Evolutionary conservation across 1,139 yeast species (phyloP), one percentile per base, ranked within the genome.

Genomic region (Pichia sp.): DNA sequence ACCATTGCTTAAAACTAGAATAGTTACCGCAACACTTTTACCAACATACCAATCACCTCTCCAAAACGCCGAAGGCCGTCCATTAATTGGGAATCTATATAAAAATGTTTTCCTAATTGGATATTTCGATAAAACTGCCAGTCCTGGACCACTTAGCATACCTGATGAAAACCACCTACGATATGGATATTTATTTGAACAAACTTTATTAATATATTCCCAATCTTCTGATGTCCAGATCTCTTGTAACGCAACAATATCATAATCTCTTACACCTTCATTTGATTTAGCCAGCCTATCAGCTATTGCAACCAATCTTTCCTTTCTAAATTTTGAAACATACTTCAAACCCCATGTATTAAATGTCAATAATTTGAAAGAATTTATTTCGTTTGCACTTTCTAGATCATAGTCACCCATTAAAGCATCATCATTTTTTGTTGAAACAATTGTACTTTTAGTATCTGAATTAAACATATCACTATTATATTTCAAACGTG

Each of bases 1-100:
- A 5, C 73, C 66, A 18, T 75, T 74, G 1, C 70, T 62, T 25
- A 66, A 66, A 9, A 77, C 73, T 10, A 86, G 84, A 16, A 84
- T 69, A 0, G 96, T 87, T 3, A 90, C 83, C 0, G 96, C 87
- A 25, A 90, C 79, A 28, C 95, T 79, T 67, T 93, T 93, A 3
- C 99, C 99, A 28, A 95, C 99, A 60, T 80, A 88, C 96, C 97
- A 93, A 67, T 93, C 99, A 31, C 99, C 99, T 55, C 98, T 72
- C 71, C 80, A 86, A 57, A 95, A 84, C 0, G 99, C 99, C 41
- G 91, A 82, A 1, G 98, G 96, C 48, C 96, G 75, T 1, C 99
- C 99, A 68, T 91, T 93, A 55, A 93, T 79, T 0, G 97, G 96
- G 65, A 88, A 93, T 44, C 96, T 72, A 64, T 87, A 86, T 48